Evolutionary conservation across 306 rosid species (phyloP).

Genomic region (Dalbergia cultrata): DNA sequence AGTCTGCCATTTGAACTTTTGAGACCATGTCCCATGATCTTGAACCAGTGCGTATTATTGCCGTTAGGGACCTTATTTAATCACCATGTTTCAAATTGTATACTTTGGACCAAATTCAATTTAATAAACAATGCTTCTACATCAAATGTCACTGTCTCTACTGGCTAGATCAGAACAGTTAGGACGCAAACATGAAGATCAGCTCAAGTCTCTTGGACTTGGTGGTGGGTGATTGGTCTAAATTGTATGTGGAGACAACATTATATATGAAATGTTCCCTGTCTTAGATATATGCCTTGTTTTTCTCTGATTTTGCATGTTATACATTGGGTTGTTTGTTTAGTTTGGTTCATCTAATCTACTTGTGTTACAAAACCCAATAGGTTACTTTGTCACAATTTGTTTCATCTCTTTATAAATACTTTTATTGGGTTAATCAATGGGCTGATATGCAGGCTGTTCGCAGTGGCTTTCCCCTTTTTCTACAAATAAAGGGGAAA

Average conservation of each 20-base stretch:
- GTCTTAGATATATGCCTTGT: conserved; percentile 20
- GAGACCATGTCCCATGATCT: background rate
- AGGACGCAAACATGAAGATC: background rate
- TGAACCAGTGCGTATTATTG: conserved; percentile 7
- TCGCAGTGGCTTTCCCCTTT: conserved; percentile 1
- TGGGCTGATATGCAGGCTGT: conserved; percentile 15
- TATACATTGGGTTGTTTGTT: background rate
- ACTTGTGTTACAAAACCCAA: conserved; percentile 10
- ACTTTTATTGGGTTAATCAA: background rate
- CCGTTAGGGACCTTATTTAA: background rate
- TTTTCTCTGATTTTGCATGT: background rate
- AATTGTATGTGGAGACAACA: background rate
- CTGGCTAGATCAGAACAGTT: background rate
- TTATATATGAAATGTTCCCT: background rate
- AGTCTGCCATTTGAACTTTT: background rate
- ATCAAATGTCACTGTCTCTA: conserved; percentile 23
- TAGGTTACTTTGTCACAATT: conserved; percentile 15
- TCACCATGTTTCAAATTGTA: conserved; percentile 5
- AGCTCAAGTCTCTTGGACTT: conserved; percentile 23
- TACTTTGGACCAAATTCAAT: background rate
- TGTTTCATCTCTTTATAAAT: background rate
- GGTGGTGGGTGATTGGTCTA: conserved; percentile 19
- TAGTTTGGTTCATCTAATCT: conserved; percentile 26
- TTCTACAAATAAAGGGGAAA: background rate
- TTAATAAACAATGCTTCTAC: conserved; percentile 17